A percentile compares a stretch with the other conserved stretches of the same genome.
Conservation (phyloP, 257 asterid species). For the Fraxinus quadrangulata region DNA sequence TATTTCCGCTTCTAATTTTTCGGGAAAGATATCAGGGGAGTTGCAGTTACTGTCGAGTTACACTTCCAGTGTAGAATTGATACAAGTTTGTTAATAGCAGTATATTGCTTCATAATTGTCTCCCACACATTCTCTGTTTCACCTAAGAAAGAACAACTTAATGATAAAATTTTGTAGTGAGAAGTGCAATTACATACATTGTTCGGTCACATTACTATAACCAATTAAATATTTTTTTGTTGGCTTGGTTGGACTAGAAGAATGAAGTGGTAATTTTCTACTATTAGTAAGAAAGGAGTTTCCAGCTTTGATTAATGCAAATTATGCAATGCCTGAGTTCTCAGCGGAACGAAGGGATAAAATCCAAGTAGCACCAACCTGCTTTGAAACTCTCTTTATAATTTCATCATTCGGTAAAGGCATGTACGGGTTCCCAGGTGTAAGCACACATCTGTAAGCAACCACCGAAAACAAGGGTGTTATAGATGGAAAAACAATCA, state of each 20-base stretch:
- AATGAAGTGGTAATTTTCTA: not conserved
- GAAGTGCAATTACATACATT: not conserved
- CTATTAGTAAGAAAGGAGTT: not conserved
- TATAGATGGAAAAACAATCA: conserved; percentile 6
- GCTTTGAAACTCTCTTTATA: conserved; percentile 80
- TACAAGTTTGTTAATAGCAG: not conserved
- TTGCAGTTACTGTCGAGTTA: not conserved
- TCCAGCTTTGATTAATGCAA: not conserved
- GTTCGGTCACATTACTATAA: not conserved
- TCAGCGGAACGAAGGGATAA: not conserved
- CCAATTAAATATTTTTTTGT: not conserved
- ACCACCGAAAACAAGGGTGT: conserved; percentile 22
- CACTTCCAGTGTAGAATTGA: not conserved
- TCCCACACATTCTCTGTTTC: not conserved
- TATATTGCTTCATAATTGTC: not conserved
- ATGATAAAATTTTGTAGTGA: not conserved
- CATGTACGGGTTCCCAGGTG: conserved; percentile 99
- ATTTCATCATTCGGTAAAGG: conserved; percentile 86
- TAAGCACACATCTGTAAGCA: conserved; percentile 80
- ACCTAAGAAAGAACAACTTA: not conserved
- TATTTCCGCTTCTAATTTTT: not conserved
- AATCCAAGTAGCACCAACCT: conserved; percentile 50
- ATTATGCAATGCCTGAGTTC: not conserved
- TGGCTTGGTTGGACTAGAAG: not conserved
- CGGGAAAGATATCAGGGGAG: not conserved